Evolutionary conservation across 2,329 filamentous ascomycete species (phyloP), one percentile per base, ranked within the genome.

Genomic region (Cladophialophora psammophila): DNA sequence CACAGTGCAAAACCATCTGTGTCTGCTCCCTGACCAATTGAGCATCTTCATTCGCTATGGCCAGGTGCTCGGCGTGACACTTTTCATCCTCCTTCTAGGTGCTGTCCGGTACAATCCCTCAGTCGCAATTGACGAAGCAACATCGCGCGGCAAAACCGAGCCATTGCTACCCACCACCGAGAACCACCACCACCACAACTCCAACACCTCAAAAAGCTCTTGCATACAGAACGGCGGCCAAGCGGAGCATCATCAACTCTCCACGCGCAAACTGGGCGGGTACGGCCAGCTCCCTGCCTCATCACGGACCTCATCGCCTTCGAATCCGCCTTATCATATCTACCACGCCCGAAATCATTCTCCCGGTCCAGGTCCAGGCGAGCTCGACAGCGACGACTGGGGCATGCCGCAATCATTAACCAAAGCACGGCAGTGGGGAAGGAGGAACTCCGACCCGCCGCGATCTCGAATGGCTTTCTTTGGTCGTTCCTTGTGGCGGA

Each of bases 1-100:
- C 32, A 97, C 94, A 0, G 80, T 97, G 3, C 92, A 98, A 79
- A 95, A 92, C 0, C 92, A 96, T 71, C 86, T 98, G 2, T 99
- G 95, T 76, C 86, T 99, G 1, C 84, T 98, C 8, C 95, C 95
- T 0, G 93, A 94, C 77, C 93, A 97, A 78, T 83, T 97, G 10
- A 86, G 86, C 58, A 94, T 93, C 6, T 96, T 94, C 78, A 88
- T 95, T 68, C 86, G 87, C 64, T 99, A 99, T 76, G 87, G 84
- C 38, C 81, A 85, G 34, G 82, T 95, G 15, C 81, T 90, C 0
- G 83, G 76, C 8, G 65, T 87, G 45, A 88, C 86, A 0, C 63
- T 88, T 0, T 15, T 81, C 18, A 63, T 83, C 5, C 78, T 76
- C 50, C 68, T 74, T n/a, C 64, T 78, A 10, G 20, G 48, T 32